Evolutionary conservation across 306 rosid species (phyloP).

Genomic region (Betula pendula): DNA sequence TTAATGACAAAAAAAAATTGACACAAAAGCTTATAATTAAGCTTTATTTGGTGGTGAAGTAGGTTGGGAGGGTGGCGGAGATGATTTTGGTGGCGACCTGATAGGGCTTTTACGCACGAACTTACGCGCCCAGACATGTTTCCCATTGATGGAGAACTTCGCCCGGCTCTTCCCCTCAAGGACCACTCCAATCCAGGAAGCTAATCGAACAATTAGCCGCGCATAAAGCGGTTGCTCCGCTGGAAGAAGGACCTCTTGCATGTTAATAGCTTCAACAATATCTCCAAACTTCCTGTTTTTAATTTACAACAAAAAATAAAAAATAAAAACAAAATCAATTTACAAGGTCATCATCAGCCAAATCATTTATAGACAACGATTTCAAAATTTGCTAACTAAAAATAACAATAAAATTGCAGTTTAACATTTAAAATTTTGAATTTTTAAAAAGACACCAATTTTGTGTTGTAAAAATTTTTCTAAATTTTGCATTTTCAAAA

Average conservation of each 20-base stretch:
- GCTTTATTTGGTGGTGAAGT: slow-evolving; percentile 1
- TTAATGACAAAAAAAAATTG: not conserved
- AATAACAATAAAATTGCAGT: too few relatives aligned
- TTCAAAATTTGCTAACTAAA: too few relatives aligned
- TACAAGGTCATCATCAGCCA: not conserved
- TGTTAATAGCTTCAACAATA: slow-evolving; percentile 39
- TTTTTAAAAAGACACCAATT: too few relatives aligned
- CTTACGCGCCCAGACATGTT: slow-evolving; percentile 71
- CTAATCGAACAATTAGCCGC: slow-evolving; percentile 42
- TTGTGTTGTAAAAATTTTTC: too few relatives aligned
- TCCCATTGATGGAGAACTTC: slow-evolving; percentile 61
- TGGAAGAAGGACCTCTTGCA: slow-evolving; percentile 47
- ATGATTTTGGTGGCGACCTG: not conserved
- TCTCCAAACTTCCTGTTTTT: slow-evolving; percentile 50
- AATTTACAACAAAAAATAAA: too few relatives aligned
- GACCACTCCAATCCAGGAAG: slow-evolving; percentile 24
- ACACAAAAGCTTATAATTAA: not conserved
- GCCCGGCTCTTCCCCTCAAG: slow-evolving; percentile 34
- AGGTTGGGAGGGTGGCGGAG: slow-evolving; percentile 12
- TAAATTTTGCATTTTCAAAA: too few relatives aligned
- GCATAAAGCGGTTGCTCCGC: slow-evolving; percentile 59
- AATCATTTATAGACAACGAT: not conserved
- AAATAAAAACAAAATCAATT: not conserved
- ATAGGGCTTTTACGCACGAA: slow-evolving; percentile 31
- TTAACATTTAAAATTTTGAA: too few relatives aligned